Conservation (phyloP, 2,329 filamentous ascomycete species). For the Hymenoscyphus occultus region DNA sequence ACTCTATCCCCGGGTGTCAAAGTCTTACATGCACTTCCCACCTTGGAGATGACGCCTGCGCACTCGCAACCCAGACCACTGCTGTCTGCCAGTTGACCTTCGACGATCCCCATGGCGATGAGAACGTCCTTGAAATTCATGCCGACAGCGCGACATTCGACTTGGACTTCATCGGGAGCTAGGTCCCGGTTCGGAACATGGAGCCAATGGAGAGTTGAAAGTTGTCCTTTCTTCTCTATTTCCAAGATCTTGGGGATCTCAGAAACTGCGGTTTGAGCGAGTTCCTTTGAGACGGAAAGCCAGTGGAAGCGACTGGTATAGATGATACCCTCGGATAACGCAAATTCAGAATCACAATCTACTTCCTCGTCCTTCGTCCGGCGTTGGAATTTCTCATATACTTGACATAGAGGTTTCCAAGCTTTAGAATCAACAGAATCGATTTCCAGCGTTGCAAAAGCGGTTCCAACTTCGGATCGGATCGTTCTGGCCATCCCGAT, state of each 20-base stretch:
- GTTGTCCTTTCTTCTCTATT: constrained; percentile 18
- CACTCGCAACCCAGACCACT: constrained; percentile 26
- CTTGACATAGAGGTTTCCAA: constrained; percentile 1
- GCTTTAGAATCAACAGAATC: constrained; percentile 16
- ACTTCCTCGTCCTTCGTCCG: constrained; percentile 9
- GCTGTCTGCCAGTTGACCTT: constrained; percentile 12
- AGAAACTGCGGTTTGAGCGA: constrained; percentile 1
- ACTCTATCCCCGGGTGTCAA: constrained; percentile 31
- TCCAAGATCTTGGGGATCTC: constrained; percentile 14
- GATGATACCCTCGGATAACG: not conserved
- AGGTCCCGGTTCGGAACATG: constrained; percentile 3
- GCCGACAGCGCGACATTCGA: constrained; percentile 13
- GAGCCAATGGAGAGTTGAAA: constrained; percentile 22
- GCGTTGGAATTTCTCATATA: constrained; percentile 15
- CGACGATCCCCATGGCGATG: constrained; percentile 24
- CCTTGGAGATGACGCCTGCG: constrained; percentile 26
- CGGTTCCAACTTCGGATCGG: constrained; percentile 22
- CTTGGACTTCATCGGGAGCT: constrained; percentile 14
- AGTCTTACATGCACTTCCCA: constrained; percentile 27
- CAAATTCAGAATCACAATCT: not conserved
- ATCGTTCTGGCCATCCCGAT: constrained; percentile 24
- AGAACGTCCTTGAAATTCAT: constrained; percentile 30
- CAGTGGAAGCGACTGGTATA: not conserved
- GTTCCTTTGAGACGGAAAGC: constrained; percentile 10
- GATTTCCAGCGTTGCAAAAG: constrained; percentile 28